These are phyloP conservation scores for Leccinum disarticulatum DNA, from an alignment of 768 basidiomycete species.

Conservation along the genomic window DNA sequence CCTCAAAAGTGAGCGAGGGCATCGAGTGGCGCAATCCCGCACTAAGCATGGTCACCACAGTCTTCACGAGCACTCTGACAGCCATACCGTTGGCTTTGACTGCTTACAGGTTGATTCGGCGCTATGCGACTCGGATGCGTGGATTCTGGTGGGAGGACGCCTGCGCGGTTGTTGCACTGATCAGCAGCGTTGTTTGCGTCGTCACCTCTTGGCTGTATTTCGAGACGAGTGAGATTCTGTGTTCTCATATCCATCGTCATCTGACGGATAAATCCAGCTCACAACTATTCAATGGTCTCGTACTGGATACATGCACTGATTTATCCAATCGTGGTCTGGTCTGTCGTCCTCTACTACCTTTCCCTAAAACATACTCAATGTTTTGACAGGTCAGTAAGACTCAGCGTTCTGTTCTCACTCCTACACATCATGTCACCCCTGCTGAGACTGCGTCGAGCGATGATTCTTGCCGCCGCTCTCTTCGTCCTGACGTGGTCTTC, in stretches of 20 bases:
- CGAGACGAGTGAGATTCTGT: conserved; percentile 1
- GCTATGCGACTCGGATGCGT: not conserved
- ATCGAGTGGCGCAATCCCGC: not conserved
- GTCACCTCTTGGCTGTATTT: conserved; percentile 11
- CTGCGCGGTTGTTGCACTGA: conserved; percentile 5
- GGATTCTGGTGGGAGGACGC: conserved; percentile 24
- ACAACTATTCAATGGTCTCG: conserved; percentile 1
- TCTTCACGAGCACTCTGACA: conserved; percentile 11
- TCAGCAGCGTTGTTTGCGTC: conserved; percentile 5
- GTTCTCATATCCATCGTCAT: not conserved
- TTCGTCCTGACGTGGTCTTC: conserved; percentile 16
- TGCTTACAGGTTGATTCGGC: conserved; percentile 1
- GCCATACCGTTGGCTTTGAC: conserved; percentile 4
- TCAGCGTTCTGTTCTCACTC: conserved; percentile 16
- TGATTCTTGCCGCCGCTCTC: conserved; percentile 4
- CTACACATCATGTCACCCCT: conserved; percentile 10
- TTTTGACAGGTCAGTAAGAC: conserved; percentile 13
- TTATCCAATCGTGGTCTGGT: conserved; percentile 16
- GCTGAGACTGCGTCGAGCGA: conserved; percentile 7
- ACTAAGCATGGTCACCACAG: conserved; percentile 1
- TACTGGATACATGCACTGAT: conserved; percentile 12
- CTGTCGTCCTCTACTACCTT: not conserved
- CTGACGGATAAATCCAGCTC: conserved; percentile 5
- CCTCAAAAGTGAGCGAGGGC: conserved; percentile 15
- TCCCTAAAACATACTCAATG: not conserved